Evolutionary conservation across 345 rosid genomes (phyloP).

Genomic region (Cardiospermum halicacabum): DNA sequence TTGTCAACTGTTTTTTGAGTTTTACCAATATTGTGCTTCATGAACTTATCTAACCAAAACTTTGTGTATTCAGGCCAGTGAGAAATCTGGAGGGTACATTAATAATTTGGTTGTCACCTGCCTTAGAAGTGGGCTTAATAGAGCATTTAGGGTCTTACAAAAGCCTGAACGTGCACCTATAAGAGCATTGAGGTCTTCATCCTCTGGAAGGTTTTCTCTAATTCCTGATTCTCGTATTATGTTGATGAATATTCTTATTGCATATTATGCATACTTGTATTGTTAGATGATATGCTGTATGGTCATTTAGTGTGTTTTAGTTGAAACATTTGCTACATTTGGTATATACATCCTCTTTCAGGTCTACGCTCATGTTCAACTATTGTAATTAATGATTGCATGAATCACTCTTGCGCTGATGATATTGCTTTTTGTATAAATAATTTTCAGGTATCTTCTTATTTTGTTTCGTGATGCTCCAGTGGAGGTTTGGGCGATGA

Average conservation of each 20-base stretch:
- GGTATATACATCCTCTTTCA: background rate
- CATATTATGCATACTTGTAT: background rate
- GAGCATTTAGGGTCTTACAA: conserved; percentile 81
- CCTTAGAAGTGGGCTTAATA: conserved; percentile 91
- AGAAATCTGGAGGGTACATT: conserved; percentile 85
- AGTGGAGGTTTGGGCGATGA: conserved; percentile 99
- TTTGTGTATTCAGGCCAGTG: conserved; percentile 65
- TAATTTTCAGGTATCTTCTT: conserved; percentile 78
- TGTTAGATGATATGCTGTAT: background rate
- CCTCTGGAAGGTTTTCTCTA: conserved; percentile 84
- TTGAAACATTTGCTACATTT: conserved; percentile 4
- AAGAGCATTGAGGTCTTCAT: conserved; percentile 92
- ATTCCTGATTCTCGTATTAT: conserved; percentile 12
- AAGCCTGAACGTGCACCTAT: conserved; percentile 96
- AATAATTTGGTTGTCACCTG: conserved; percentile 89
- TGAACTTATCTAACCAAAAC: background rate
- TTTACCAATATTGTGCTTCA: background rate
- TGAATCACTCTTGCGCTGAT: conserved; percentile 5
- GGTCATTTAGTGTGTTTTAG: background rate
- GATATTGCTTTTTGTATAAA: background rate
- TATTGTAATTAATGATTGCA: background rate
- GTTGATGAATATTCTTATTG: conserved; percentile 8
- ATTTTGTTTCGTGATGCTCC: conserved; percentile 98
- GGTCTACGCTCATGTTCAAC: background rate
- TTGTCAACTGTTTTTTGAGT: conserved; percentile 1